Conservation (phyloP, 2,329 filamentous ascomycete species). For the Blastomyces gilchristii region DNA sequence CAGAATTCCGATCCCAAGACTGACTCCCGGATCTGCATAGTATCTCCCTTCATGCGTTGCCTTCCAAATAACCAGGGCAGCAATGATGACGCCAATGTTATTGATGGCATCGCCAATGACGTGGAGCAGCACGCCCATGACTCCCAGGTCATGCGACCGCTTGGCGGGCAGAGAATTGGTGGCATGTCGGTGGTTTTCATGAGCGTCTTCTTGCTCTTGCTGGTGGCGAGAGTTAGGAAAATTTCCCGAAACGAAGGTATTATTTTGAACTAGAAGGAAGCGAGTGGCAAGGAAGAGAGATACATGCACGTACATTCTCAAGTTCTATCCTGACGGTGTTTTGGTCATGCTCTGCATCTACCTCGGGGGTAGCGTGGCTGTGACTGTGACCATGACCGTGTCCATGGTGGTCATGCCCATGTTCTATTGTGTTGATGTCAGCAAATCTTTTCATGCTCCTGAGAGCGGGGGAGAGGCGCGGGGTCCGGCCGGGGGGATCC, state of each 20-base stretch:
- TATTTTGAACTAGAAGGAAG: neutral
- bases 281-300: neutral
- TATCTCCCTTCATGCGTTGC: constrained; percentile 44
- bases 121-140: constrained; percentile 56
- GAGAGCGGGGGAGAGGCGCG: neutral
- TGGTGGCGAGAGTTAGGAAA: neutral
- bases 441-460: neutral
- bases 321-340: neutral
- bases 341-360: constrained; percentile 2
- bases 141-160: constrained; percentile 50
- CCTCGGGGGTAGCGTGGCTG: constrained; percentile 17
- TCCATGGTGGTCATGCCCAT: constrained; percentile 20
- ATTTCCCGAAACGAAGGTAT: neutral
- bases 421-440: neutral
- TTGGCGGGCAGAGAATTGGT: constrained; percentile 26
- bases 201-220: neutral
- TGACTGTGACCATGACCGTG: constrained; percentile 13
- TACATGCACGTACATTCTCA: neutral
- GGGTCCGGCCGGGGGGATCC: too few relatives aligned
- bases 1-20: constrained; percentile 62
- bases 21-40: constrained; percentile 62
- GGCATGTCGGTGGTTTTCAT: constrained; percentile 16
- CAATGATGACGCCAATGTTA: constrained; percentile 63
- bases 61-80: constrained; percentile 57
- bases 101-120: constrained; percentile 63